Percentiles rank a stretch among this genome's conserved stretches.
phyloP scores from a whole-genome alignment of 371 early-diverging fungal genomes.

The Dinochytrium kinnereticum region DNA sequence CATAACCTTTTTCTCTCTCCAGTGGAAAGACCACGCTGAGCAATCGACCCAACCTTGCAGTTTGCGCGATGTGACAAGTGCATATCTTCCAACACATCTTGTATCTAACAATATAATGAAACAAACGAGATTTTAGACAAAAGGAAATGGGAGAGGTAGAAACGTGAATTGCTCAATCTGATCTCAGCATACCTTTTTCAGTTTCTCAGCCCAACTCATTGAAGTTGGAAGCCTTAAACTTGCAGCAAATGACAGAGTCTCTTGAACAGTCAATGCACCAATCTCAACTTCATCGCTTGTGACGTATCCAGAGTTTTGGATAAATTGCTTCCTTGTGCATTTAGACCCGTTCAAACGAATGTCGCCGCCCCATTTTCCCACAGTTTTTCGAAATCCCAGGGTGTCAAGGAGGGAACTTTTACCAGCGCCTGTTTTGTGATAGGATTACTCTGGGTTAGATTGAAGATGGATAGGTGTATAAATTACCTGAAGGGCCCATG shows the following conservation, averaged over 20 bases:
- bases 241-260: constrained; percentile 84
- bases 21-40: constrained; percentile 74
- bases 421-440: constrained; percentile 17
- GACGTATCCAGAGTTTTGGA: constrained; percentile 17
- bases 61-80: constrained; percentile 6
- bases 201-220: constrained; percentile 53
- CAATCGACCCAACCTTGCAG: constrained; percentile 11
- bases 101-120: neutral
- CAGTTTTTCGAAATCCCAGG: constrained; percentile 22
- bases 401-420: constrained; percentile 30
- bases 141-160: too few species aligned
- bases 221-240: constrained; percentile 72
- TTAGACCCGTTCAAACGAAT: constrained; percentile 18
- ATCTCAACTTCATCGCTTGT: constrained; percentile 73
- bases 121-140: too few species aligned
- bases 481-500: constrained; percentile 28
- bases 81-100: constrained; percentile 18
- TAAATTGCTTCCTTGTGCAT: constrained; percentile 47
- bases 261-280: constrained; percentile 76
- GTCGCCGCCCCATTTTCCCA: constrained; percentile 23
- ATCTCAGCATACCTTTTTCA: constrained; percentile 26
- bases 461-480: neutral
- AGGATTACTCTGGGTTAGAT: neutral
- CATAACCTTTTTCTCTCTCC: constrained; percentile 71
- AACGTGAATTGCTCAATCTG: too few species aligned